Conservation (phyloP, 257 asterid species). For the Linaria vulgaris region DNA sequence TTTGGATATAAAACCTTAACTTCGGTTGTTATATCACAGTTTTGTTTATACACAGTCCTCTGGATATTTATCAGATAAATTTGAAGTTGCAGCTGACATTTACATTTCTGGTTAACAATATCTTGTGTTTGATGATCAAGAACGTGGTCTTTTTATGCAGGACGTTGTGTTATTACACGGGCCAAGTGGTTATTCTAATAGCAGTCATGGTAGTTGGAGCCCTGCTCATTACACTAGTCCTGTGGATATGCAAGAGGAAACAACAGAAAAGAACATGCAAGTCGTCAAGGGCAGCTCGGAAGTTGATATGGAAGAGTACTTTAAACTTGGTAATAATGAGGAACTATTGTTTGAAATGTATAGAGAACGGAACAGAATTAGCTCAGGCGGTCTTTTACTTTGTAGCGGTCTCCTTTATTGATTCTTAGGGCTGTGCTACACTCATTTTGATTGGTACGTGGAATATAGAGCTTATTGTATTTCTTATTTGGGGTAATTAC, state of each 20-base stretch:
- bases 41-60: background rate
- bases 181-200: slow-evolving; percentile 40
- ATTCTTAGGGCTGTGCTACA: background rate
- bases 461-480: too few species aligned
- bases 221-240: slow-evolving; percentile 33
- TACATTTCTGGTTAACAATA: background rate
- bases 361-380: slow-evolving; percentile 54
- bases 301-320: slow-evolving; percentile 67
- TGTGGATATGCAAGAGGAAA: slow-evolving; percentile 21
- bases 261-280: slow-evolving; percentile 19
- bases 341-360: slow-evolving; percentile 65
- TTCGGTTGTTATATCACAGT: background rate
- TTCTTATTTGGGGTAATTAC: too few species aligned
- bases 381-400: slow-evolving; percentile 65
- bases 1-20: background rate
- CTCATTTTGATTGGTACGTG: too few species aligned
- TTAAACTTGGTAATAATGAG: slow-evolving; percentile 37
- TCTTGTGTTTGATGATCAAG: slow-evolving; percentile 13
- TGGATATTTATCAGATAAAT: background rate
- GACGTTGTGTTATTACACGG: slow-evolving; percentile 32
- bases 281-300: slow-evolving; percentile 23
- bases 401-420: slow-evolving; percentile 43
- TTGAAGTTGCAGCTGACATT: background rate
- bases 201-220: slow-evolving; percentile 81
- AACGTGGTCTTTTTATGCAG: slow-evolving; percentile 32